These are phyloP conservation scores for Aspergillus steynii DNA, from an alignment of 495 filamentous ascomycete species.

Conservation along the genomic window DNA sequence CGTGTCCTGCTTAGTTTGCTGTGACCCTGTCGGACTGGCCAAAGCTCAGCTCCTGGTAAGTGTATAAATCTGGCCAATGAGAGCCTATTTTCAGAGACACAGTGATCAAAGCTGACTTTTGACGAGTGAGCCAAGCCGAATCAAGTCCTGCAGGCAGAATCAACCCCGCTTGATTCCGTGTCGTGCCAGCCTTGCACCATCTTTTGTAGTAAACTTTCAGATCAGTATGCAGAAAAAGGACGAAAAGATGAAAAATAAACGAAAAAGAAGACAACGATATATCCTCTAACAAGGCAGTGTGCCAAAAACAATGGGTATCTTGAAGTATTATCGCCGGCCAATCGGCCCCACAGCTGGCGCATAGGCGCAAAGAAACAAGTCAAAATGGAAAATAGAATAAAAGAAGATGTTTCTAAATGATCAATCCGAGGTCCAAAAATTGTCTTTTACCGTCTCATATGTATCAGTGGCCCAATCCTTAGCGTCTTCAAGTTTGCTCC, in stretches of 20 bases:
- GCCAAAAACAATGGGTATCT: constrained; percentile 10
- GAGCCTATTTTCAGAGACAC: too few species aligned
- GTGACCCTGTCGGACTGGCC: too few species aligned
- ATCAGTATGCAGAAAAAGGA: background rate
- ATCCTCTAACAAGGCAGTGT: background rate
- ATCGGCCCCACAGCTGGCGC: background rate
- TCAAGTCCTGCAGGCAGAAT: too few species aligned
- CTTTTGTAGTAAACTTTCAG: too few species aligned
- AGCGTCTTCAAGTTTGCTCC: constrained; percentile 35
- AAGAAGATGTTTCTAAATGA: background rate
- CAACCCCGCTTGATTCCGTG: too few species aligned
- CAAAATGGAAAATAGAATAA: background rate
- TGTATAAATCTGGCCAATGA: too few species aligned
- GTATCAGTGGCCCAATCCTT: constrained; percentile 43
- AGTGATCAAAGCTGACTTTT: too few species aligned
- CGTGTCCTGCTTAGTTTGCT: too few species aligned
- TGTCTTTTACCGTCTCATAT: constrained; percentile 36
- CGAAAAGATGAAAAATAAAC: background rate
- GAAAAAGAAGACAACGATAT: constrained; percentile 9
- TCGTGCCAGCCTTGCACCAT: too few species aligned
- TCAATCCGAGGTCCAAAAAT: constrained; percentile 21
- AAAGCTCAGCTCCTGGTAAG: too few species aligned
- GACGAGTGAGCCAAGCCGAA: too few species aligned
- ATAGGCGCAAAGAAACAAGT: background rate
- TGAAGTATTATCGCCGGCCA: constrained; percentile 1